phyloP scores from a whole-genome alignment of 164 flowering plant genomes.

The Umbellularia californica region DNA sequence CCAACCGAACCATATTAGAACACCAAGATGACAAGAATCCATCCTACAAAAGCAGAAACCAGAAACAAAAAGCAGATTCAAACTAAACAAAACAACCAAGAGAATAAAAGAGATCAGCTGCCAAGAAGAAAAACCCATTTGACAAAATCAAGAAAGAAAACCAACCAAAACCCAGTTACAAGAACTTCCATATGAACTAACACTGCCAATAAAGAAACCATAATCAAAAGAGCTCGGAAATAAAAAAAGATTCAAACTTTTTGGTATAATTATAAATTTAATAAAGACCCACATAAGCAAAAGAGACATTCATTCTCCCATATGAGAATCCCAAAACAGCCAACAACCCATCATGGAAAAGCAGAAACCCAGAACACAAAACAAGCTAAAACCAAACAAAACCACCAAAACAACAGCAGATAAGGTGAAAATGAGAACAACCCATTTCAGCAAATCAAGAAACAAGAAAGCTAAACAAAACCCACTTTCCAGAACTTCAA shows the following conservation, averaged over 20 bases:
- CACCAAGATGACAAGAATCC: slow-evolving; percentile 1
- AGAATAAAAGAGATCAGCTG: neutral
- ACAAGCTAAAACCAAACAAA: neutral
- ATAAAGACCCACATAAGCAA: too few relatives aligned
- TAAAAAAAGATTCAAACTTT: too few relatives aligned
- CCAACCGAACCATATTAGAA: neutral
- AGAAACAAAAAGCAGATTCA: neutral
- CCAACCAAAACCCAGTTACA: neutral
- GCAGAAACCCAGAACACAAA: neutral
- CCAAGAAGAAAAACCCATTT: neutral
- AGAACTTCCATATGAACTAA: neutral
- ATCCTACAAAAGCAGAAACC: slow-evolving; percentile 9
- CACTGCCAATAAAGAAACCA: too few relatives aligned
- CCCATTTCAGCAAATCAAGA: neutral
- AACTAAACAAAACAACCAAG: neutral
- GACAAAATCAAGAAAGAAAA: neutral
- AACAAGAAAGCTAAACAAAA: neutral
- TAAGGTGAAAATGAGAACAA: neutral
- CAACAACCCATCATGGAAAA: neutral
- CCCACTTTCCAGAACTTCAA: neutral
- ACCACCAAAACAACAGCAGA: neutral
- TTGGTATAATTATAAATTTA: too few relatives aligned
- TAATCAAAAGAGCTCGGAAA: too few relatives aligned
- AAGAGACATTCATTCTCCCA: too few relatives aligned
- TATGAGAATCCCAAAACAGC: neutral